A percentile compares a stretch with the other conserved stretches of the same genome.
Conservation (phyloP, 83 land plant species). For the Isoetes engelmannii region DNA sequence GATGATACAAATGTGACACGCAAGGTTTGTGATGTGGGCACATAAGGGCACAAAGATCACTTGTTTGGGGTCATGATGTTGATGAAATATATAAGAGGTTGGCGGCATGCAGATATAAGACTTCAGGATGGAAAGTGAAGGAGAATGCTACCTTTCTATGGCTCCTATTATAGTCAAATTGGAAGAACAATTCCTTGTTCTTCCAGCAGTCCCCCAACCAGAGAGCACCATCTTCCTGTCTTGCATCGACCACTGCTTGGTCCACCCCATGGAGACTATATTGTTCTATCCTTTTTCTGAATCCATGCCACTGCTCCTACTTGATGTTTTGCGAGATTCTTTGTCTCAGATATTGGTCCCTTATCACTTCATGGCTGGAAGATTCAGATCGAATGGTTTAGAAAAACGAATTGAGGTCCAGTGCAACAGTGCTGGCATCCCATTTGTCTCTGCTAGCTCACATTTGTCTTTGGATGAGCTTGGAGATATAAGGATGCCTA, state of each 20-base stretch:
- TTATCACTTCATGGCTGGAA: conserved; percentile 4
- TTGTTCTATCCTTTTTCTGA: neutral
- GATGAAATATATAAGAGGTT: too few relatives aligned
- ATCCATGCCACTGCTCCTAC: neutral
- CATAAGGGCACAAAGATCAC: too few relatives aligned
- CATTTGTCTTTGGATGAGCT: neutral
- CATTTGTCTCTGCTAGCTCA: neutral
- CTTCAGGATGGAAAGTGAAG: too few relatives aligned
- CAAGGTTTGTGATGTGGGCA: too few relatives aligned
- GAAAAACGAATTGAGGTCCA: neutral
- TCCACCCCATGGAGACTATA: neutral
- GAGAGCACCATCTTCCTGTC: neutral
- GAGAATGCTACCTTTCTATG: too few relatives aligned
- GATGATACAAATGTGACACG: too few relatives aligned
- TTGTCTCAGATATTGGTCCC: neutral
- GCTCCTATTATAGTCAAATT: too few relatives aligned
- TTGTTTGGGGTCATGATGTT: too few relatives aligned
- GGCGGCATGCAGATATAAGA: too few relatives aligned
- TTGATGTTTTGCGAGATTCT: neutral
- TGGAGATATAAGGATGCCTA: neutral
- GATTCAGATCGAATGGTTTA: neutral
- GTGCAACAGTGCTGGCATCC: neutral
- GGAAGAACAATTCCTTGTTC: too few relatives aligned
- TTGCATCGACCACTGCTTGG: neutral
- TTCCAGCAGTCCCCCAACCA: too few relatives aligned